Evolutionary conservation across 2,329 filamentous ascomycete species (phyloP).

Genomic region (Pyrenophora graminea): DNA sequence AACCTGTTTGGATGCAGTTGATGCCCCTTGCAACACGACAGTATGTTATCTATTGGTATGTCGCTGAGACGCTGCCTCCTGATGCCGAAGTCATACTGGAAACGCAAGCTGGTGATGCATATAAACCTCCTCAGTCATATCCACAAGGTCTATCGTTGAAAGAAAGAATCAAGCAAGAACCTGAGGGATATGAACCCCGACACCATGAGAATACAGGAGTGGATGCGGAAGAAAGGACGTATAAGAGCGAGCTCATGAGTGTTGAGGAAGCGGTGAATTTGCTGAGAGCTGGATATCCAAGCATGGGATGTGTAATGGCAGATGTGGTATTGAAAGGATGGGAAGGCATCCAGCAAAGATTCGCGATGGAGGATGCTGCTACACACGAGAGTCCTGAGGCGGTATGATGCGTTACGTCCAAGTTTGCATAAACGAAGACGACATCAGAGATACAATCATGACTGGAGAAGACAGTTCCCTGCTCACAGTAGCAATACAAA

Average conservation of each 20-base stretch:
- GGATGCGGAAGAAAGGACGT: conserved; percentile 52
- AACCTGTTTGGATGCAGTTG: conserved; percentile 54
- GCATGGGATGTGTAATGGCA: conserved; percentile 46
- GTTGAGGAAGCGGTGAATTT: conserved; percentile 50
- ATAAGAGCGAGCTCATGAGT: conserved; percentile 49
- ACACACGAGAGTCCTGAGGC: conserved; percentile 29
- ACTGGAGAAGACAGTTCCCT: too few relatives aligned
- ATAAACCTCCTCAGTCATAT: conserved; percentile 47
- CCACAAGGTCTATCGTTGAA: conserved; percentile 43
- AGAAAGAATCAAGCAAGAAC: conserved; percentile 48
- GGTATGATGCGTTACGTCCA: conserved; percentile 1
- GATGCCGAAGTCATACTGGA: conserved; percentile 35
- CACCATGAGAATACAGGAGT: conserved; percentile 55
- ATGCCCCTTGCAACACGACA: conserved; percentile 46
- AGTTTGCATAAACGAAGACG: background rate
- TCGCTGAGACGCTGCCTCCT: conserved; percentile 53
- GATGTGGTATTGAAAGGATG: conserved; percentile 54
- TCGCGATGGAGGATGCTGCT: conserved; percentile 29
- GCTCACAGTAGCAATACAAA: too few relatives aligned
- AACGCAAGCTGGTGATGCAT: conserved; percentile 31
- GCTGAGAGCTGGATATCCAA: conserved; percentile 30
- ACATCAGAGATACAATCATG: background rate
- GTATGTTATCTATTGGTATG: conserved; percentile 55
- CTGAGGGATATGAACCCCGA: conserved; percentile 50
- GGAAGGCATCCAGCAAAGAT: conserved; percentile 49